These are phyloP conservation scores for Arxiozyma slooffiae DNA, from an alignment of 1,139 yeast species.

Conservation along the genomic window DNA sequence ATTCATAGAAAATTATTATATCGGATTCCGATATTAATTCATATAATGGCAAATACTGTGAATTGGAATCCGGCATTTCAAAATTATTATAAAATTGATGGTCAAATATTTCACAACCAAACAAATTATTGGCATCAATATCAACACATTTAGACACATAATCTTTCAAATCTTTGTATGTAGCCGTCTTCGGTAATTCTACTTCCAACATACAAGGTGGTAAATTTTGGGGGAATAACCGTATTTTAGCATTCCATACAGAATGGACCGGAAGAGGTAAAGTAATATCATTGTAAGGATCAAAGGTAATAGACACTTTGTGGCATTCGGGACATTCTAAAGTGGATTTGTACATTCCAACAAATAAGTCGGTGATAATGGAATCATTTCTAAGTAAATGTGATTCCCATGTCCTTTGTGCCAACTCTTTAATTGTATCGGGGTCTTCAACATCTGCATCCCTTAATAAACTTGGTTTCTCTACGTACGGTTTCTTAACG, in stretches of 20 bases:
- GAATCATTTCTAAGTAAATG: constrained; percentile 81
- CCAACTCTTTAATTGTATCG: constrained; percentile 49
- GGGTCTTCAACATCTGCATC: constrained; percentile 49
- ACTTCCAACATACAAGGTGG: constrained; percentile 49
- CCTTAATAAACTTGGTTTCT: constrained; percentile 65
- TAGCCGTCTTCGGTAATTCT: constrained; percentile 58
- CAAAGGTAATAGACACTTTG: constrained; percentile 80
- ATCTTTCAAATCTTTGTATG: constrained; percentile 52
- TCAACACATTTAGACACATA: constrained; percentile 48
- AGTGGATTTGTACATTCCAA: constrained; percentile 85
- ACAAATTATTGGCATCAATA: constrained; percentile 38
- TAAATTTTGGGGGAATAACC: constrained; percentile 51
- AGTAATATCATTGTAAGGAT: constrained; percentile 86
- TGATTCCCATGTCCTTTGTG: constrained; percentile 70
- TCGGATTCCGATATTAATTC: constrained; percentile 60
- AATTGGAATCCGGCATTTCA: constrained; percentile 48
- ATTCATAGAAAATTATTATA: constrained; percentile 59
- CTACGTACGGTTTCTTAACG: constrained; percentile 71
- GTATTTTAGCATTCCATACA: constrained; percentile 61
- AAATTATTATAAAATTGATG: constrained; percentile 61
- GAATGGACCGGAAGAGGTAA: constrained; percentile 76
- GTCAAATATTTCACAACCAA: constrained; percentile 64
- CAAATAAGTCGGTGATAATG: constrained; percentile 72
- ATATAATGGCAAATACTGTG: constrained; percentile 55
- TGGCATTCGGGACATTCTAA: constrained; percentile 78